A percentile compares a stretch with the other conserved stretches of the same genome.
Evolutionary conservation across 345 rosid genomes (phyloP).

Genomic region (Passiflora organensis): DNA sequence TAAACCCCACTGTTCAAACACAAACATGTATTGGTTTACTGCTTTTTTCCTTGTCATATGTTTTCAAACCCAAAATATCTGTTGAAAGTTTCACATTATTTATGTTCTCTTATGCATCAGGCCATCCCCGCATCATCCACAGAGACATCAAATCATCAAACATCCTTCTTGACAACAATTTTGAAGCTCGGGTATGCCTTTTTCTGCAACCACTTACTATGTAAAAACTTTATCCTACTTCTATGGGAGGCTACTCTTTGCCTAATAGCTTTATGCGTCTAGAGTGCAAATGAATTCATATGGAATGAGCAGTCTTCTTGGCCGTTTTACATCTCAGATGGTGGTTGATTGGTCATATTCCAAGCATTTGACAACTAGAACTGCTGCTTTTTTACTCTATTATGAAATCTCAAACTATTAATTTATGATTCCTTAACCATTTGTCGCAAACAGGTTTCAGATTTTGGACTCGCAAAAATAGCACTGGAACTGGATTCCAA

Average conservation of each 20-base stretch:
- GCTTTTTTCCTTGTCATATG: too few relatives aligned
- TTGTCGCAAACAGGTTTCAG: conserved; percentile 58
- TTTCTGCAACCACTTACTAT: conserved; percentile 10
- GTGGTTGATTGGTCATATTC: background rate
- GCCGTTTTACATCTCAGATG: background rate
- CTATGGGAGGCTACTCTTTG: background rate
- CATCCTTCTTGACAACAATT: conserved; percentile 79
- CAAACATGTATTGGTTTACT: too few relatives aligned
- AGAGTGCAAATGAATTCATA: conserved; percentile 5
- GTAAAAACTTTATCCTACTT: too few relatives aligned
- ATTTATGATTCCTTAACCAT: background rate
- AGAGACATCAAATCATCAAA: conserved; percentile 97
- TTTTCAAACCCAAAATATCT: conserved; percentile 10
- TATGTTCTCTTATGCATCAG: conserved; percentile 31
- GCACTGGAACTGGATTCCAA: conserved; percentile 65
- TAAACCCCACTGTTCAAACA: too few relatives aligned
- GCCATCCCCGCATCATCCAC: conserved; percentile 98
- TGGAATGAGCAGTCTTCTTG: too few relatives aligned
- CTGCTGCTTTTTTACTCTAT: too few relatives aligned
- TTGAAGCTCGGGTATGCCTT: conserved; percentile 77
- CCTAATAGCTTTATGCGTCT: conserved; percentile 9
- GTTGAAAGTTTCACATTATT: conserved; percentile 3
- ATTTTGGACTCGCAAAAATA: conserved; percentile 93
- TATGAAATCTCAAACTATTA: too few relatives aligned
- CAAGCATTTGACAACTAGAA: too few relatives aligned